Conservation (phyloP, 257 asterid genomes). For the Orobanche coerulescens region DNA sequence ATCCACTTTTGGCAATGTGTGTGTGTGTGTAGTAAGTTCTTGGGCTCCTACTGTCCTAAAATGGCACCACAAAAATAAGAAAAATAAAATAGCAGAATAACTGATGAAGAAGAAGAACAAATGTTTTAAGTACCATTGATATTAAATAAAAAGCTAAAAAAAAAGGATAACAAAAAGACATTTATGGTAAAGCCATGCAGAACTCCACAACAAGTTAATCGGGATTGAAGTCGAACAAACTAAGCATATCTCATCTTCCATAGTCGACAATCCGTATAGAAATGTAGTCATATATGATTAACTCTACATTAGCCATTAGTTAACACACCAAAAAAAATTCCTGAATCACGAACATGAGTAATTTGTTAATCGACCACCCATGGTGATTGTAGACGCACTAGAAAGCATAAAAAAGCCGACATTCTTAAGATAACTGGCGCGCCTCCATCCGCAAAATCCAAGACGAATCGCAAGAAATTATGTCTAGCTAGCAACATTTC, state of each 20-base stretch:
- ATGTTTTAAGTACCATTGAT: not conserved
- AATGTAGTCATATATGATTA: too few relatives aligned
- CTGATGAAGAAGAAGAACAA: too few relatives aligned
- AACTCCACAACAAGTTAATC: too few relatives aligned
- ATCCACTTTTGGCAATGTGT: slow-evolving; percentile 32
- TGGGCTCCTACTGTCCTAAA: slow-evolving; percentile 17
- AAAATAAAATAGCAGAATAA: not conserved
- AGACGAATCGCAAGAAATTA: too few relatives aligned
- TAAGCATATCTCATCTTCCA: too few relatives aligned
- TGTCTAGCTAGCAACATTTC: too few relatives aligned
- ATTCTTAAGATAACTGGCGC: not conserved
- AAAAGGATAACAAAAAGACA: not conserved
- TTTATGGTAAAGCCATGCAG: slow-evolving; percentile 22
- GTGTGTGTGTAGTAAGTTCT: not conserved
- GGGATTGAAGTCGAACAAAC: too few relatives aligned
- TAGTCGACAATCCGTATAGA: too few relatives aligned
- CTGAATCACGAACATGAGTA: slow-evolving; percentile 1
- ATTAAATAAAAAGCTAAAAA: not conserved
- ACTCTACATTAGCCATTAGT: too few relatives aligned
- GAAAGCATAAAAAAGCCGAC: not conserved
- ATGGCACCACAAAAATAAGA: slow-evolving; percentile 7
- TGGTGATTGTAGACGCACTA: too few relatives aligned
- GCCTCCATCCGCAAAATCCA: not conserved
- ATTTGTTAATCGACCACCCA: too few relatives aligned
- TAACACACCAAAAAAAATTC: too few relatives aligned